Base-by-base conservation (phyloP, 2,329 filamentous ascomycete species). In the Microdochium paspali region DNA sequence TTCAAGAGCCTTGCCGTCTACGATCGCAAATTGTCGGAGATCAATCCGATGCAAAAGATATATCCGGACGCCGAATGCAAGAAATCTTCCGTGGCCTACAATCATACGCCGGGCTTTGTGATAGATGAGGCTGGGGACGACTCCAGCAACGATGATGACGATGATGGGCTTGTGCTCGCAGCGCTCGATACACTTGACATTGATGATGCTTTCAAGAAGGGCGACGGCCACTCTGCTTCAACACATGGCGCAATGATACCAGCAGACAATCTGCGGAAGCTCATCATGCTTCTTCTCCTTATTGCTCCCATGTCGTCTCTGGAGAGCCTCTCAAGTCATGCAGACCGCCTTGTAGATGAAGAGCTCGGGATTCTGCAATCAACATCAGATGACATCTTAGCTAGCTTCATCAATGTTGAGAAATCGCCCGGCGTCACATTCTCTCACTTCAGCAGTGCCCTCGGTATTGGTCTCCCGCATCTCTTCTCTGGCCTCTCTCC, bases 1-100 rank as follows among this genome's bases (percentile, higher is more conserved):
- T 90, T 87, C 64, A 79, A 79, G 56, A 85, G 84, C 56, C 58
- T 89, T 54, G 84, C 85, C 5, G 82, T 89, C 3, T 81, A 84
- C 55, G 85, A 89, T 58, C 75, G 81, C 45, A 74, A 72, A 50
- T 62, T 73, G 2, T 71, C 70, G 12, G 64, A 62, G 46, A 59
- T 56, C 31, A 43, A 58, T 46, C 44, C 18, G 18, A 10, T 35
- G 13, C 44, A 46, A 5, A 53, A 56, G 9, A 28, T 24, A 24
- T 53, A 45, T 13, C 9, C 48, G 10, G 24, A 25, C 10, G 44
- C 44, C 10, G 28, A 24, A 23, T 44, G 12, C n/a, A 12, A 20
- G 2, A 20, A 49, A 1, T 18, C 30, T 9, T 21, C 44, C 18
- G 54, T 46, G 39, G 35, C 12, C 5, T 9, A 40, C 6, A 54